Evolutionary conservation across 164 flowering plant species (phyloP).

Genomic region (Nymphaea colorata): DNA sequence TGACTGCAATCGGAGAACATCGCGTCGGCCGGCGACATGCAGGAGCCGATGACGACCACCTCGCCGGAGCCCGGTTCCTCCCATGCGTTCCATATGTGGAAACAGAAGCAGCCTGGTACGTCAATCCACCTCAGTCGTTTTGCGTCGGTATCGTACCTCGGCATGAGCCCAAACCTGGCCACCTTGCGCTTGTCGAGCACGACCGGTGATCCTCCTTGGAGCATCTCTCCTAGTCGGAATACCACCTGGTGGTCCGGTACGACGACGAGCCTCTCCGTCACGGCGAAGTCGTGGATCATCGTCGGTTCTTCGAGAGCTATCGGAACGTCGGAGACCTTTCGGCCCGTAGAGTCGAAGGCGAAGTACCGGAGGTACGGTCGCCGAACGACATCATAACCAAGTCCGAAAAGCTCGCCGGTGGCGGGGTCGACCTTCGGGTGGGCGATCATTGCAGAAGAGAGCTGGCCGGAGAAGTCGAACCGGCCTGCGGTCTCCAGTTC

Average conservation of each 20-base stretch:
- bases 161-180: conserved; percentile 36
- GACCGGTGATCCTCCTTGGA: conserved; percentile 50
- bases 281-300: conserved; percentile 44
- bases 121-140: conserved; percentile 34
- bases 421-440: conserved; percentile 56
- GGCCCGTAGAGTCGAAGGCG: conserved; percentile 23
- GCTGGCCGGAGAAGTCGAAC: conserved; percentile 30
- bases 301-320: conserved; percentile 29
- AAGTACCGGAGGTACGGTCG: conserved; percentile 43
- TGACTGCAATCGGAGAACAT: conserved; percentile 18
- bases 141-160: conserved; percentile 19
- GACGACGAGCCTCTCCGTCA: conserved; percentile 32
- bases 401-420: conserved; percentile 34
- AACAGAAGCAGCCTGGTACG: conserved; percentile 41
- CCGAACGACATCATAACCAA: conserved; percentile 36
- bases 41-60: conserved; percentile 39
- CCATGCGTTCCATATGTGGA: conserved; percentile 59
- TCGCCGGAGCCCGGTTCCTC: conserved; percentile 28
- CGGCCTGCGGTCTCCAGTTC: conserved; percentile 44
- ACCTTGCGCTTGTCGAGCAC: conserved; percentile 24
- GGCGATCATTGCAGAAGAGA: conserved; percentile 32
- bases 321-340: conserved; percentile 28
- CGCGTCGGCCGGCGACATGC: conserved; percentile 54
- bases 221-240: conserved; percentile 43
- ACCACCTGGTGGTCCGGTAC: conserved; percentile 54